Evolutionary conservation across 2,329 filamentous ascomycete species (phyloP).

Genomic region (Penicillium janthinellum): DNA sequence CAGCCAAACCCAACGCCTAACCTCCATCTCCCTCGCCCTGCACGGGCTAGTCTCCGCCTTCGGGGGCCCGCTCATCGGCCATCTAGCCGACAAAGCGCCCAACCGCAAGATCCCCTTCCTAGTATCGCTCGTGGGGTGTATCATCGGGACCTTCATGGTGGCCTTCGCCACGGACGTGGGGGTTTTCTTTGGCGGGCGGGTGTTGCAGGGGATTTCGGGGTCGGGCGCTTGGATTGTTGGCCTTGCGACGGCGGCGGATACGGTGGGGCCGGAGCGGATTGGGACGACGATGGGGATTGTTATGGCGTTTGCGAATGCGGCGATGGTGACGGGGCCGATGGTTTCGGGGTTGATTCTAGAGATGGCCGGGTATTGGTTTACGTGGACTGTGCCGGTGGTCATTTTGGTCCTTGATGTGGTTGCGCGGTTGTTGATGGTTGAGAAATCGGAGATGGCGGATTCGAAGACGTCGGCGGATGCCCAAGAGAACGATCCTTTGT

Average conservation of each 20-base stretch:
- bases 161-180: slow-evolving; percentile 25
- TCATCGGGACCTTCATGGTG: slow-evolving; percentile 31
- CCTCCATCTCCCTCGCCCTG: slow-evolving; percentile 26
- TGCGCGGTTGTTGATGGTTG: slow-evolving; percentile 5
- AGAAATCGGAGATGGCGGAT: background rate
- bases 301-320: slow-evolving; percentile 30
- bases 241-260: slow-evolving; percentile 33
- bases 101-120: slow-evolving; percentile 29
- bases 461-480: background rate
- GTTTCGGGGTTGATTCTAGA: slow-evolving; percentile 32
- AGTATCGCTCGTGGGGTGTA: slow-evolving; percentile 26
- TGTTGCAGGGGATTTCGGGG: slow-evolving; percentile 34
- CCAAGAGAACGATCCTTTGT: background rate
- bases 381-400: slow-evolving; percentile 32
- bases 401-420: slow-evolving; percentile 33
- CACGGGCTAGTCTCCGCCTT: slow-evolving; percentile 31
- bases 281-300: slow-evolving; percentile 31
- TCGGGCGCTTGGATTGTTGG: slow-evolving; percentile 38
- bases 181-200: slow-evolving; percentile 29
- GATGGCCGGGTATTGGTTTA: slow-evolving; percentile 34
- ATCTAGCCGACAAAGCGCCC: slow-evolving; percentile 32
- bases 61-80: slow-evolving; percentile 29
- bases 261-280: slow-evolving; percentile 27
- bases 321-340: slow-evolving; percentile 33
- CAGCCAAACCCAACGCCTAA: slow-evolving; percentile 29